phyloP scores from a whole-genome alignment of 2,329 filamentous ascomycete species.

The Microdochium trichocladiopsis region DNA sequence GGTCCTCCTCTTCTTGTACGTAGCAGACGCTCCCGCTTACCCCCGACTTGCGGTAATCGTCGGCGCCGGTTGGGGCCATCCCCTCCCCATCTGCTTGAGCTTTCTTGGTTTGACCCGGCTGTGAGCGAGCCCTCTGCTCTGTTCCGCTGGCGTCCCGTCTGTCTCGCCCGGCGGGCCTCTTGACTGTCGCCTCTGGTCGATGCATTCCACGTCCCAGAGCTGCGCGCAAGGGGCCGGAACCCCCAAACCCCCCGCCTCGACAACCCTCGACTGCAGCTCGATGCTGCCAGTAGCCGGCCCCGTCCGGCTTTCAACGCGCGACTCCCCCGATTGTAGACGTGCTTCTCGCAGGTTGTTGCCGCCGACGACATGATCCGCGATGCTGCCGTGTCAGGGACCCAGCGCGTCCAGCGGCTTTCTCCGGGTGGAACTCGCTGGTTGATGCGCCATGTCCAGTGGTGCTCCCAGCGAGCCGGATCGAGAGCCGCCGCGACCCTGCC shows the following conservation, averaged over 20 bases:
- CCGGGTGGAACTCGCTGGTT: background rate
- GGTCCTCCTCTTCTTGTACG: background rate
- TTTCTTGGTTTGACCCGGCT: background rate
- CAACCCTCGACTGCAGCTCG: background rate
- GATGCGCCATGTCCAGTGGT: background rate
- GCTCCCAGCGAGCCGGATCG: background rate
- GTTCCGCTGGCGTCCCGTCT: background rate
- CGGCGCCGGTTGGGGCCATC: background rate
- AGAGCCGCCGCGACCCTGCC: background rate
- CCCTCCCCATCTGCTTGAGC: background rate
- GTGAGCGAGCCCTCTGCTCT: background rate
- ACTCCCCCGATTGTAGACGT: background rate
- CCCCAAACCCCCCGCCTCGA: background rate
- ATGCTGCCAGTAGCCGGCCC: background rate
- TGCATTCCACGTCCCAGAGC: background rate
- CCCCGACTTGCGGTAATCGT: constrained; percentile 1
- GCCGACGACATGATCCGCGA: background rate
- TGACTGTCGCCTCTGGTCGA: background rate
- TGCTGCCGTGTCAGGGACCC: background rate
- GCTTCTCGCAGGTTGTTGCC: background rate
- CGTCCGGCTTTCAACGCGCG: background rate
- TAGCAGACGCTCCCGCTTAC: background rate
- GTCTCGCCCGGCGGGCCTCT: background rate
- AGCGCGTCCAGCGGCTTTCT: background rate
- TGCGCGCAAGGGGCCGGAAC: background rate